Percentiles rank a stretch among this genome's conserved stretches.
phyloP scores from a whole-genome alignment of 768 basidiomycete species.

The Termitomyces sp. region DNA sequence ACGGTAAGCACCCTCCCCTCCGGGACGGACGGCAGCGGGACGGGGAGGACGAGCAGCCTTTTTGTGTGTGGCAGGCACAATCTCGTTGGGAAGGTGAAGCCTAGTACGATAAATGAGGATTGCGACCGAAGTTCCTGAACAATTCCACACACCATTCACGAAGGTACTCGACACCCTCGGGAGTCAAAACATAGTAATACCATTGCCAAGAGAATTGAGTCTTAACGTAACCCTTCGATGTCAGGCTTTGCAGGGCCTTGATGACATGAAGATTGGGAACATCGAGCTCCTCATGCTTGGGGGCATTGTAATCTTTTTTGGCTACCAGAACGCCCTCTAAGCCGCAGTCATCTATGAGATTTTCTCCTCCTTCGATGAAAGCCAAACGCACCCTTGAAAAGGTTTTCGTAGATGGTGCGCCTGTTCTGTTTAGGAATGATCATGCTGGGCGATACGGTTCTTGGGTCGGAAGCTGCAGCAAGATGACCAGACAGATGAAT shows the following conservation, averaged over 20 bases:
- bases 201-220: slow-evolving; percentile 99
- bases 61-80: slow-evolving; percentile 97
- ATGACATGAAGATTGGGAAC: slow-evolving; percentile 70
- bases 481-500: neutral
- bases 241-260: slow-evolving; percentile 69
- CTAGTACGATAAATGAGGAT: slow-evolving; percentile 32
- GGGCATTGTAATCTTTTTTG: slow-evolving; percentile 98
- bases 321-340: slow-evolving; percentile 96
- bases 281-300: slow-evolving; percentile 90
- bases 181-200: slow-evolving; percentile 97
- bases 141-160: slow-evolving; percentile 66
- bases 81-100: slow-evolving; percentile 93
- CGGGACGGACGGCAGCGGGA: slow-evolving; percentile 70
- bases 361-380: neutral
- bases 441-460: slow-evolving; percentile 61
- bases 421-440: slow-evolving; percentile 95
- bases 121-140: neutral
- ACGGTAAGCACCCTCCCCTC: slow-evolving; percentile 80
- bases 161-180: slow-evolving; percentile 96
- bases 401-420: slow-evolving; percentile 96
- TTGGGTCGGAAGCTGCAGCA: slow-evolving; percentile 28
- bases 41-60: slow-evolving; percentile 88
- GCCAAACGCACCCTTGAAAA: slow-evolving; percentile 88
- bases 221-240: slow-evolving; percentile 86
- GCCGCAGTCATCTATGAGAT: slow-evolving; percentile 1